phyloP scores from a whole-genome alignment of 176 grass and related monocot genomes.

The Zea luxurians region DNA sequence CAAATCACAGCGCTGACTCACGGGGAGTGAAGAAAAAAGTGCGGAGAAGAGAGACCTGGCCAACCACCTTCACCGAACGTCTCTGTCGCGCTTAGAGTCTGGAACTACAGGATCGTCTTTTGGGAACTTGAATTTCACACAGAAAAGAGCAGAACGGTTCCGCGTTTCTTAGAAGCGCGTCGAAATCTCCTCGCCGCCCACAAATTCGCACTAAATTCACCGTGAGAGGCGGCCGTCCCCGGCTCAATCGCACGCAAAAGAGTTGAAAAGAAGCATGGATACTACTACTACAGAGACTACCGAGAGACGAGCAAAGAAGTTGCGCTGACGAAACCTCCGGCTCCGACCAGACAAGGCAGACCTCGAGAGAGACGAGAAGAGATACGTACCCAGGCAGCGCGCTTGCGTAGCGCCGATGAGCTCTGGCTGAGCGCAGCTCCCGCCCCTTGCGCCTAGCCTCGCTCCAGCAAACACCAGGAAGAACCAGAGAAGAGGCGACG shows the following conservation, averaged over 20 bases:
- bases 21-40: background rate
- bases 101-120: background rate
- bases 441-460: background rate
- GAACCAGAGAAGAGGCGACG: background rate
- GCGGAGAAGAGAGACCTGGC: slow-evolving; percentile 1
- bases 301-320: background rate
- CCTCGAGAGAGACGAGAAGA: slow-evolving; percentile 12
- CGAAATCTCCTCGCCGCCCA: background rate
- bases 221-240: background rate
- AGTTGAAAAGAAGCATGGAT: background rate
- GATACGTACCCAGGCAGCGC: slow-evolving; percentile 35
- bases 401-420: slow-evolving; percentile 1
- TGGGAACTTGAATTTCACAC: background rate
- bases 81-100: background rate
- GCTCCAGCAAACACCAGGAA: background rate
- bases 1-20: slow-evolving; percentile 23
- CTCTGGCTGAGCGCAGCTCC: background rate
- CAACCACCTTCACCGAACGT: slow-evolving; percentile 28
- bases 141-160: background rate
- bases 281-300: background rate
- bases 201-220: background rate
- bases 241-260: background rate
- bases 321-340: slow-evolving; percentile 6
- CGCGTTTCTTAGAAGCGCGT: background rate
- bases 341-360: slow-evolving; percentile 8